These are phyloP conservation scores for Picochlorum sp. DNA, from an alignment of 139 green algal genomes.

Conservation along the genomic window DNA sequence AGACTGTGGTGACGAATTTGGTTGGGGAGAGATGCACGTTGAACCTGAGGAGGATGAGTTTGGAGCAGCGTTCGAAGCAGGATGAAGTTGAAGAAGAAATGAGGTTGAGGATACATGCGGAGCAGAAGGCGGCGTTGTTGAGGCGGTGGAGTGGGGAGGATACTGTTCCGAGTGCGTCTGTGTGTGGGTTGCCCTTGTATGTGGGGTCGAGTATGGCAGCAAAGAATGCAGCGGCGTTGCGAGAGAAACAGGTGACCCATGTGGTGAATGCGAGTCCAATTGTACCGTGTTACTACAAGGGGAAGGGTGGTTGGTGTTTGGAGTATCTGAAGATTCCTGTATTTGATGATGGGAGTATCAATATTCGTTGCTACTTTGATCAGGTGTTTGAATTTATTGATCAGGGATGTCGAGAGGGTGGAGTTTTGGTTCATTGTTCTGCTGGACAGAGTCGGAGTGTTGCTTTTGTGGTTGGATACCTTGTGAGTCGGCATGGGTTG, in stretches of 20 bases:
- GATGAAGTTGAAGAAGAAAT: conserved; percentile 1
- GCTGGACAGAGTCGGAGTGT: conserved; percentile 71
- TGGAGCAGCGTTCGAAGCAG: neutral
- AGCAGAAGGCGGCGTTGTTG: conserved; percentile 16
- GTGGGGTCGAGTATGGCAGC: conserved; percentile 35
- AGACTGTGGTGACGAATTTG: conserved; percentile 3
- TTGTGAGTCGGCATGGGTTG: conserved; percentile 15
- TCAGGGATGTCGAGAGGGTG: conserved; percentile 19
- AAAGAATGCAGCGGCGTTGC: conserved; percentile 32
- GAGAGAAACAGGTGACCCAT: conserved; percentile 60
- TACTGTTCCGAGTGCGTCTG: conserved; percentile 18
- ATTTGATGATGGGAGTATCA: conserved; percentile 60
- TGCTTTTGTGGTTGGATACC: conserved; percentile 46
- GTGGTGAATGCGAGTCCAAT: conserved; percentile 67
- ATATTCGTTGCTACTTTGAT: conserved; percentile 52
- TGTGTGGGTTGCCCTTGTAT: conserved; percentile 21
- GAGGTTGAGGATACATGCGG: conserved; percentile 12
- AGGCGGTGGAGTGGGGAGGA: conserved; percentile 15
- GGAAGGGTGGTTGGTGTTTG: conserved; percentile 17
- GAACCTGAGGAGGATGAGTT: neutral
- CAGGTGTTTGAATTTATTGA: conserved; percentile 47
- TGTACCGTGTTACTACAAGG: conserved; percentile 37
- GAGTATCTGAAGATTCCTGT: conserved; percentile 51
- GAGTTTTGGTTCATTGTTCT: conserved; percentile 83
- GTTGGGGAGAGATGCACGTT: neutral